Evolutionary conservation across 257 asterid species (phyloP).

Genomic region (Nicotiana sylvestris): DNA sequence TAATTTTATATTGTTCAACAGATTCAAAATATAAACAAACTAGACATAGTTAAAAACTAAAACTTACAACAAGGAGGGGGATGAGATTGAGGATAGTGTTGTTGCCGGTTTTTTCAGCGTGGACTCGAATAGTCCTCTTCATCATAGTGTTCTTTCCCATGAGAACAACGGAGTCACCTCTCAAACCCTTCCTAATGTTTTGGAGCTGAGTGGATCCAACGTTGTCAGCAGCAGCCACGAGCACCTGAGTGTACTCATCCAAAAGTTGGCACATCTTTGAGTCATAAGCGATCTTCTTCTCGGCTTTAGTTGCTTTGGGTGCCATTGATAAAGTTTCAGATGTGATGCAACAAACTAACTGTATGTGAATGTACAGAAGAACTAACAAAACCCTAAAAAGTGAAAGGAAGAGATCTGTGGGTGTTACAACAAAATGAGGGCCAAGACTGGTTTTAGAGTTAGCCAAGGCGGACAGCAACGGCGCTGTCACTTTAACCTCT

Average conservation of each 20-base stretch:
- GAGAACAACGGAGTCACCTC: slow-evolving; percentile 80
- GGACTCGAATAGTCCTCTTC: slow-evolving; percentile 77
- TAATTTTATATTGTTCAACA: no score
- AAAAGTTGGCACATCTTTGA: slow-evolving; percentile 67
- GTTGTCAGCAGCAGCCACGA: slow-evolving; percentile 74
- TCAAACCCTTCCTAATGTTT: slow-evolving; percentile 62
- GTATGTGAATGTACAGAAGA: not conserved
- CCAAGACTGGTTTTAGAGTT: slow-evolving; percentile 56
- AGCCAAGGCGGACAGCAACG: slow-evolving; percentile 84
- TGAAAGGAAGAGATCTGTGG: slow-evolving; percentile 37
- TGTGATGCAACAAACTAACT: not conserved
- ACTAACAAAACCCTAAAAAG: slow-evolving; percentile 24
- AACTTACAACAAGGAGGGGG: slow-evolving; percentile 76
- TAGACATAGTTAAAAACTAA: not conserved
- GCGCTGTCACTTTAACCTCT: slow-evolving; percentile 77
- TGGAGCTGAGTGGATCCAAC: slow-evolving; percentile 91
- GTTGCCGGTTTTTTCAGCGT: slow-evolving; percentile 78
- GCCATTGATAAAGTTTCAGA: slow-evolving; percentile 42
- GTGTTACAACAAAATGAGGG: slow-evolving; percentile 44
- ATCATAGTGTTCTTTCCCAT: slow-evolving; percentile 99
- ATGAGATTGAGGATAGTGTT: slow-evolving; percentile 58
- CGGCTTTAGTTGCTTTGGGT: slow-evolving; percentile 55
- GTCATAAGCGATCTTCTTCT: slow-evolving; percentile 77
- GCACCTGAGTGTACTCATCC: slow-evolving; percentile 74
- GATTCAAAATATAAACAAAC: no score